These are phyloP conservation scores for Blakeslea trispora DNA, from an alignment of 371 early-diverging fungal species.

Conservation along the genomic window DNA sequence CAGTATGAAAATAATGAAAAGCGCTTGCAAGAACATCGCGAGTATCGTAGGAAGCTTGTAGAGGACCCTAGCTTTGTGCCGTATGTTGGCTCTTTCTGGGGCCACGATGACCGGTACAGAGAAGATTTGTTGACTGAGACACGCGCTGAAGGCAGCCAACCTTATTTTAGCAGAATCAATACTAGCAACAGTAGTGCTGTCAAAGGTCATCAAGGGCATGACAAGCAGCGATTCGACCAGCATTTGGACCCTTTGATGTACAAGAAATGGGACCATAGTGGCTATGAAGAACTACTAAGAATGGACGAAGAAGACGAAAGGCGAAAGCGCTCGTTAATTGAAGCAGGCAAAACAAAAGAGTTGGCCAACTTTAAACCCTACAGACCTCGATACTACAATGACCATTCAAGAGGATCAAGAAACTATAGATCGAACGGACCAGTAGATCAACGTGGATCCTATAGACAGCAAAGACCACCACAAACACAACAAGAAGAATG, in stretches of 20 bases:
- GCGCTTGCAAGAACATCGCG: constrained; percentile 52
- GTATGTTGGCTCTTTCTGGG: constrained; percentile 60
- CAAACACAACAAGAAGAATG: constrained; percentile 4
- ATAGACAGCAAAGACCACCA: background rate
- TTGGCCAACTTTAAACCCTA: background rate
- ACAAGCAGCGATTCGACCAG: too few relatives aligned
- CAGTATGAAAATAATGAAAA: constrained; percentile 20
- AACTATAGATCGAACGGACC: background rate
- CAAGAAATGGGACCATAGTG: constrained; percentile 47
- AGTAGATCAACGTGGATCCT: background rate
- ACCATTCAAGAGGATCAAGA: background rate
- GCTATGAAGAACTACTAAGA: constrained; percentile 39
- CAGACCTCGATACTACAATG: background rate
- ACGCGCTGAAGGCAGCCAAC: background rate
- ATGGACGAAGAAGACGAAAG: constrained; percentile 38
- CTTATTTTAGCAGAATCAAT: background rate
- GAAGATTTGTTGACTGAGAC: constrained; percentile 45
- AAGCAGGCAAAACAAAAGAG: constrained; percentile 2
- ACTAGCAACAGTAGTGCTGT: background rate
- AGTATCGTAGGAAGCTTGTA: constrained; percentile 56
- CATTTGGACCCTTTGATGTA: constrained; percentile 24
- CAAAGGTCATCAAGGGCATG: background rate
- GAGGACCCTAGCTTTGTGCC: constrained; percentile 65
- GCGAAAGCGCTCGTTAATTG: constrained; percentile 14
- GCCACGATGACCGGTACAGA: constrained; percentile 60